Percentiles rank a stretch among this genome's conserved stretches.
Conservation (phyloP, 2,329 filamentous ascomycete species). For the Fusarium torulosum region DNA sequence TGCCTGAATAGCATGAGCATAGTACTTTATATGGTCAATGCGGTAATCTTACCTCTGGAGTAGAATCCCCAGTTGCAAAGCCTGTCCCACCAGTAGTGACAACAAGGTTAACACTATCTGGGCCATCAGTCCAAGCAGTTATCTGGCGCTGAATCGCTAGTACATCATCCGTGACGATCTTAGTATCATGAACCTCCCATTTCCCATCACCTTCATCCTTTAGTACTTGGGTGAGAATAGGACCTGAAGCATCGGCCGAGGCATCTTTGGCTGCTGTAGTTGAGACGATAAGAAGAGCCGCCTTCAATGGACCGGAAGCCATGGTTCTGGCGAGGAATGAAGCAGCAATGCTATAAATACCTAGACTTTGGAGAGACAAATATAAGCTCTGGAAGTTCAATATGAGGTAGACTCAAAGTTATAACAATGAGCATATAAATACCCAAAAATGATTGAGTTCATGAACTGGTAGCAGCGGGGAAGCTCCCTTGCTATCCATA, state of each 20-base stretch:
- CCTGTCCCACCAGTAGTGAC: slow-evolving; percentile 94
- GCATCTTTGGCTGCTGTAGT: slow-evolving; percentile 88
- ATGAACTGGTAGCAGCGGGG: slow-evolving; percentile 35
- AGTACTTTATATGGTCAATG: background rate
- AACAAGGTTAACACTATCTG: slow-evolving; percentile 77
- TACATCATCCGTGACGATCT: slow-evolving; percentile 84
- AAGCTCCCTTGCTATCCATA: slow-evolving; percentile 18
- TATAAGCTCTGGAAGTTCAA: background rate
- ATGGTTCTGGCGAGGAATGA: slow-evolving; percentile 33
- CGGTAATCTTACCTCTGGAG: slow-evolving; percentile 77
- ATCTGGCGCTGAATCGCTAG: slow-evolving; percentile 81
- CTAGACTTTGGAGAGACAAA: background rate
- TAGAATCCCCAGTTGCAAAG: slow-evolving; percentile 86
- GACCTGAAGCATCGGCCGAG: slow-evolving; percentile 79
- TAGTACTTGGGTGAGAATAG: slow-evolving; percentile 77
- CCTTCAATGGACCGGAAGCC: slow-evolving; percentile 66
- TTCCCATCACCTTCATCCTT: slow-evolving; percentile 72
- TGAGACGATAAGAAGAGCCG: slow-evolving; percentile 87
- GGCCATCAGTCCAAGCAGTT: slow-evolving; percentile 77
- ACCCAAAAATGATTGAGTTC: slow-evolving; percentile 8
- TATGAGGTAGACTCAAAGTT: background rate
- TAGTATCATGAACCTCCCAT: slow-evolving; percentile 77
- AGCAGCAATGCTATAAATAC: background rate
- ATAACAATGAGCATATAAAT: slow-evolving; percentile 13
- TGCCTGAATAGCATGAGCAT: slow-evolving; percentile 62